These are phyloP conservation scores for Mycena chlorophos DNA, from an alignment of 768 basidiomycete genomes.

Conservation along the genomic window DNA sequence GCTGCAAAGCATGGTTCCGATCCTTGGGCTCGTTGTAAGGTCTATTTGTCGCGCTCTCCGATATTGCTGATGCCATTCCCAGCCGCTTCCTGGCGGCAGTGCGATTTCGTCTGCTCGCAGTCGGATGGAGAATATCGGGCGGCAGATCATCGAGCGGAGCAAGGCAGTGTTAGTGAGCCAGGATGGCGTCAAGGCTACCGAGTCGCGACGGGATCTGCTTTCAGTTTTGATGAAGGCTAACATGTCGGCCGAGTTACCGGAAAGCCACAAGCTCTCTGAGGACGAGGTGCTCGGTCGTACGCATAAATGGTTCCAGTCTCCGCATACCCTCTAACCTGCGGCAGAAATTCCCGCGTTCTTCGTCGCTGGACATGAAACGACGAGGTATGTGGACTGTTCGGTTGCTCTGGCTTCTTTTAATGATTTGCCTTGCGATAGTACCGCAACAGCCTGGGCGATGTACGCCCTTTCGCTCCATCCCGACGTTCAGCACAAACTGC, in stretches of 20 bases:
- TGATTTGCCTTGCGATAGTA: not conserved
- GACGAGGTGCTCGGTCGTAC: constrained; percentile 47
- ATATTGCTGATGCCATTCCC: not conserved
- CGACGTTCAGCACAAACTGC: constrained; percentile 41
- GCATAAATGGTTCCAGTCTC: constrained; percentile 27
- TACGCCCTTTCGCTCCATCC: constrained; percentile 39
- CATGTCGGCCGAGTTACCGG: constrained; percentile 46
- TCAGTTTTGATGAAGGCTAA: constrained; percentile 50
- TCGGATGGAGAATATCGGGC: not conserved
- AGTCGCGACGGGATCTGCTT: constrained; percentile 45
- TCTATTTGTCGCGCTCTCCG: not conserved
- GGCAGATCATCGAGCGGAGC: not conserved
- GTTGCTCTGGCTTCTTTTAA: rapidly evolving
- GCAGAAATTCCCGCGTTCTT: constrained; percentile 16
- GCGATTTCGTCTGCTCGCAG: not conserved
- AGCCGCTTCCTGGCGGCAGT: not conserved
- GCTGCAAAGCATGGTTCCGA: not conserved
- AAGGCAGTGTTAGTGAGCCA: not conserved
- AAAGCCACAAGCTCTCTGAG: constrained; percentile 43
- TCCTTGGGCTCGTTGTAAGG: not conserved
- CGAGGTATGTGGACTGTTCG: not conserved
- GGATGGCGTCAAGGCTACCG: constrained; percentile 23
- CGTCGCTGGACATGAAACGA: constrained; percentile 13
- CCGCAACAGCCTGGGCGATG: constrained; percentile 41
- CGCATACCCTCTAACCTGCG: not conserved